A percentile compares a stretch with the other conserved stretches of the same genome.
phyloP scores from a whole-genome alignment of 1,284 basidiomycete genomes.

The Cystobasidium slooffiae region DNA sequence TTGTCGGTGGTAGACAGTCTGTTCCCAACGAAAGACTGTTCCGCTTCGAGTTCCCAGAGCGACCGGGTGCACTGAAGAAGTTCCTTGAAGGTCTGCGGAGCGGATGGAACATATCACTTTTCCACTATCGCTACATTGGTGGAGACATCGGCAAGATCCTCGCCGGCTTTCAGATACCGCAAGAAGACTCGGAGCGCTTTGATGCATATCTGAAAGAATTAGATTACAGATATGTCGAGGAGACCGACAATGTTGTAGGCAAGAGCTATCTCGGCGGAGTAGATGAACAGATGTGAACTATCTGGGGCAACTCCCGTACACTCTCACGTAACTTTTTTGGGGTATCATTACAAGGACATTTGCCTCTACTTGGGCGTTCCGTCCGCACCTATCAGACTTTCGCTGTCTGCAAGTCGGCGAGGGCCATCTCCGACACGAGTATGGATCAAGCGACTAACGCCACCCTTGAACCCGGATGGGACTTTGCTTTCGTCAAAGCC shows the following conservation, averaged over 20 bases:
- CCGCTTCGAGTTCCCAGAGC: constrained; percentile 96
- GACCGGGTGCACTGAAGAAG: constrained; percentile 86
- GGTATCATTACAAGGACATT: neutral
- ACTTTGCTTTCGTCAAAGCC: constrained; percentile 81
- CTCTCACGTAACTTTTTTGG: too few relatives aligned
- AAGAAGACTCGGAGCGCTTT: constrained; percentile 68
- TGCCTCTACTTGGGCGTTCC: constrained; percentile 58
- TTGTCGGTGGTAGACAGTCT: constrained; percentile 80
- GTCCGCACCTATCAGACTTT: constrained; percentile 58
- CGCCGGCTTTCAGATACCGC: constrained; percentile 89
- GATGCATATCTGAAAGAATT: constrained; percentile 74
- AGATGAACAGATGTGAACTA: neutral
- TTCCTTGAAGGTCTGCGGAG: constrained; percentile 81
- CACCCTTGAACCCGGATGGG: constrained; percentile 70
- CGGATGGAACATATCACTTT: constrained; percentile 93
- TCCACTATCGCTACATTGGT: constrained; percentile 97
- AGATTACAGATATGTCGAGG: constrained; percentile 87
- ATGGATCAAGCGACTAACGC: constrained; percentile 86
- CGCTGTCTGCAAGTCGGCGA: constrained; percentile 59
- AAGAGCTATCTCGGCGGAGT: constrained; percentile 66
- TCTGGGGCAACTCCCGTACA: too few relatives aligned
- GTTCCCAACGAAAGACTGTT: constrained; percentile 88
- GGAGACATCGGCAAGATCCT: constrained; percentile 90
- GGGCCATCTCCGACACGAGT: constrained; percentile 90
- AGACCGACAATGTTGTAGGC: constrained; percentile 88